Evolutionary conservation across 169 alveolate species (phyloP), one percentile per base, ranked within the genome.

Genomic region (Plasmodium reichenowi): DNA sequence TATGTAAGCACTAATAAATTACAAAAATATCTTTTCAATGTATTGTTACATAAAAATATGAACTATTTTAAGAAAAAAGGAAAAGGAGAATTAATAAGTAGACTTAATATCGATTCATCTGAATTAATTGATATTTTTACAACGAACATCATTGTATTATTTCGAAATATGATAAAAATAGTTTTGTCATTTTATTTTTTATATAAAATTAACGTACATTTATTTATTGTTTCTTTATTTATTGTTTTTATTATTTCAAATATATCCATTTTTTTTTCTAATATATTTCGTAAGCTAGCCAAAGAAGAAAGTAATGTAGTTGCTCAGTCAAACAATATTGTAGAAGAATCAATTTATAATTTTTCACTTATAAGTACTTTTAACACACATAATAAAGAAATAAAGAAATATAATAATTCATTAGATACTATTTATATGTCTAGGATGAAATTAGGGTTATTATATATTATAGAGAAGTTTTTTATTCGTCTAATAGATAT

Each of bases 121-220:
- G 90, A 80, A 68, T 48, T 80, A 45, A 80, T 80, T 47, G 90
- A 80, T 71, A 68, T 80, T 63, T 80, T 80, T 54, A 80, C 90
- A 10, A 80, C 90, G 0, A 80, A 80, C 22, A 32, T 80, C 24
- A 68, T 80, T 29, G 90, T 80, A 56, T 48, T 80, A 20, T 38
- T 80, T 52, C 43, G 90, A 15, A 80, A 80, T 80, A 63, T 80
- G 20, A 80, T 80, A 32, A 80, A 80, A 60, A 66, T 72, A 43
- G 29, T 20, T 5, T 80, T 80, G 59, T 80, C 90, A 2, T 80
- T 80, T 80, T 80, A 80, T 56, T 80, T 80, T 58, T 47, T 80
- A 17, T 80, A 80, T 60, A 80, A 80, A 80, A 80, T 80, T 29
- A 80, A 80, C 45, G 83, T 80, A 29, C 22, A 54, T 17, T 74